Evolutionary conservation across 2,329 filamentous ascomycete species (phyloP), one percentile per base, ranked within the genome.

Genomic region (Neonectria coccinea): DNA sequence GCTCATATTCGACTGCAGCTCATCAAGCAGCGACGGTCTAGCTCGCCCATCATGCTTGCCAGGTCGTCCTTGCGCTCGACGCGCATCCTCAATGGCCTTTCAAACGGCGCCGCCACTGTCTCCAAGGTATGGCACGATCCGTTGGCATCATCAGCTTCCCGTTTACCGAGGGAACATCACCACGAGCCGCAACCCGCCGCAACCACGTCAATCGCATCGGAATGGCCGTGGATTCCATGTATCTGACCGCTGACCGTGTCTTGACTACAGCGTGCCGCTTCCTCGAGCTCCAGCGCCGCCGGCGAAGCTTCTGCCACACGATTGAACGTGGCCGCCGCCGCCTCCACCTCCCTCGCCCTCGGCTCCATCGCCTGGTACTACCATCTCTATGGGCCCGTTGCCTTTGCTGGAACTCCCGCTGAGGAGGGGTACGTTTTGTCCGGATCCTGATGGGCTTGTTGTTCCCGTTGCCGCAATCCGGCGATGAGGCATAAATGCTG

Each of bases 361-460:
- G 94, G 94, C 76, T 95, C 95, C 73, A 90, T 95, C 77, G 94
- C 93, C 75, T 98, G 94, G 94, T 98, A 97, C 86, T 97, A 95
- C 82, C 93, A 97, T 83, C 90, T 97, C 75, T 98, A 97, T 83
- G 96, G 94, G 77, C 89, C 92, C 76, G 90, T 92, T 76, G 91
- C 92, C 68, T 89, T 93, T 82, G 96, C 96, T 75, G 92, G 92
- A 90, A 94, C 95, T 75, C 94, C 93, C 70, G 92, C 92, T 78
- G 96, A 99, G 86, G 96, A 99, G 89, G 96, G 96, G 96, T 99
- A 87, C 91, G 95, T 92, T 56, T 59, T 55, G 53, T 53, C 42
- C 55, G 47, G 45, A 58, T 58, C 20, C 51, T 62, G 67, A 66
- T 25, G 55, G 55, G 41, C 41, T 42, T 48, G 53, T 48, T 67